Percentiles rank a stretch among this genome's conserved stretches.
These are phyloP conservation scores for Selaginella moellendorffii DNA, from an alignment of 75 land plant genomes.

Conservation along the genomic window DNA sequence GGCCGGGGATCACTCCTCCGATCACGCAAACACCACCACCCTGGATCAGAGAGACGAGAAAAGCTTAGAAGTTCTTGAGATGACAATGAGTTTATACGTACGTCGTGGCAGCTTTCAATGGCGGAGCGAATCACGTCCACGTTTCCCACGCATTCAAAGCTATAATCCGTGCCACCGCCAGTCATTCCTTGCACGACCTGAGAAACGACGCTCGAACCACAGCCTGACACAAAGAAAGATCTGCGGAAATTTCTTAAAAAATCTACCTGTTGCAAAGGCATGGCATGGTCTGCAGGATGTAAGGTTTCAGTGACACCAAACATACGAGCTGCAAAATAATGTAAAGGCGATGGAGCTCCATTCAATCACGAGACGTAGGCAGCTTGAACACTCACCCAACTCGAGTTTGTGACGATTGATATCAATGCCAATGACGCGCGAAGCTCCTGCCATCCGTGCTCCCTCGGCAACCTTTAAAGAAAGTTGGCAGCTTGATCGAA, in stretches of 20 bases:
- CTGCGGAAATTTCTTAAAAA: background rate
- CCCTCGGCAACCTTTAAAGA: background rate
- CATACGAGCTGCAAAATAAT: background rate
- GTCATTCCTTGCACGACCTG: constrained; percentile 9
- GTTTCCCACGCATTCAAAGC: constrained; percentile 8
- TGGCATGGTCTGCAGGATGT: background rate
- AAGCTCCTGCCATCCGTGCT: background rate
- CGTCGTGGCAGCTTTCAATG: constrained; percentile 6
- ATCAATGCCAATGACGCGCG: constrained; percentile 5
- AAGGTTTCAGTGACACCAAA: background rate
- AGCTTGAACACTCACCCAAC: background rate
- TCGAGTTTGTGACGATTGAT: background rate
- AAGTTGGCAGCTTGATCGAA: background rate
- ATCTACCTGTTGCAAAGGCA: background rate
- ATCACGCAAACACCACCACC: background rate
- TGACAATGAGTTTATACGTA: background rate
- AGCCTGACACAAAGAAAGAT: background rate
- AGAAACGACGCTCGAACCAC: background rate
- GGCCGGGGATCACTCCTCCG: background rate
- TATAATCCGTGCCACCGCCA: background rate
- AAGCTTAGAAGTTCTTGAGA: background rate
- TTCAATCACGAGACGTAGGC: background rate
- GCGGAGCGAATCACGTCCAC: background rate
- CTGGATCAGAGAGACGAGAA: background rate
- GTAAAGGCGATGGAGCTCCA: background rate